Base-by-base conservation (phyloP, 1,139 yeast genomes). In the Debaryomyces coudertii region DNA sequence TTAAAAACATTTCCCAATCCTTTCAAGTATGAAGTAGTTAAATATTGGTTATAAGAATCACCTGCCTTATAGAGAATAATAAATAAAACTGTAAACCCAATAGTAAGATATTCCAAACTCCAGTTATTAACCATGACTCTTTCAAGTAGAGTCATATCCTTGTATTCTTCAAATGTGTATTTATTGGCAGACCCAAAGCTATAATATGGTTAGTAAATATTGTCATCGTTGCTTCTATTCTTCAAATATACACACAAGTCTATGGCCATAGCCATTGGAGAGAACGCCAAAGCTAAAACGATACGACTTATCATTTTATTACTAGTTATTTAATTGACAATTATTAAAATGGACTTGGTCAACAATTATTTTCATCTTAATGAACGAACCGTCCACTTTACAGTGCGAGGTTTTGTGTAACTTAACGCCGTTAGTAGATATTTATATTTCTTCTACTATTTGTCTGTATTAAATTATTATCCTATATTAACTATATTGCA, bases 51-150 rank as follows among this genome's bases (percentile, higher is more conserved):
- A 63, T 76, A 71, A 37, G 60, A 57, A 44, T 80, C 79, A 46
- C 97, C 97, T 45, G 76, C 46, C 56, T 69, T 72, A 73, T 76
- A 84, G 48, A 81, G 58, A 1, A 69, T 43, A 34, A 74, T 66
- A 52, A 83, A 78, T 2, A 61, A 60, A 0, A 66, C 53, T 45
- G 87, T 77, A 47, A 85, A 66, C 7, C 69, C 76, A 23, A 86
- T 35, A 22, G 89, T 80, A 51, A 79, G 58, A 23, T 72, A 40
- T 70, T 93, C 99, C 59, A 87, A 76, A 41, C 73, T 74, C 97
- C 97, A 93, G 63, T 87, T 82, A 63, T 85, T 77, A 42, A 71
- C 60, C 49, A 55, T 47, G 43, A 83, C 52, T 61, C 93, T 79
- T 54, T 82, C 72, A 38, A 68, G 44, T 36, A 85, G 31, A 1